Conservation (phyloP, 495 filamentous ascomycete species). For the Podospora pseudoanserina region DNA sequence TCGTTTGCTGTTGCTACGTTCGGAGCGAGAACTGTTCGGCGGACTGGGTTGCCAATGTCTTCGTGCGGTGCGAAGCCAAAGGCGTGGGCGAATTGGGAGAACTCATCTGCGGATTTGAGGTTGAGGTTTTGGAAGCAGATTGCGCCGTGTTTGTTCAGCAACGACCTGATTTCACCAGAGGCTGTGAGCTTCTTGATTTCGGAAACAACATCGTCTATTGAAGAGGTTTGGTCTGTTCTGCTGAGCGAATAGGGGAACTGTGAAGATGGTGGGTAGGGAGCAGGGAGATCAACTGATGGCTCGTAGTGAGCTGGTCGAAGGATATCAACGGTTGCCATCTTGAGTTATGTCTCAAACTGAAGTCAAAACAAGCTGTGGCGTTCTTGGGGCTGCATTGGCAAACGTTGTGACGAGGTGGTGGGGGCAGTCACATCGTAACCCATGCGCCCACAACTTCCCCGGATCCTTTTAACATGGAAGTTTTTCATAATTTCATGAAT, state of each 20-base stretch:
- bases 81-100: too few relatives aligned
- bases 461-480: background rate
- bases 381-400: background rate
- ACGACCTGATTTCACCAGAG: conserved; percentile 16
- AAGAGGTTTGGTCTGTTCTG: background rate
- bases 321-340: conserved; percentile 12
- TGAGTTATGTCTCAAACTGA: background rate
- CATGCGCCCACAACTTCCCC: background rate
- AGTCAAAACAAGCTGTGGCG: background rate
- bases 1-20: too few relatives aligned
- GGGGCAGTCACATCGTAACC: conserved; percentile 2
- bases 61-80: too few relatives aligned
- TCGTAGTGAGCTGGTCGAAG: conserved; percentile 19
- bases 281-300: conserved; percentile 20
- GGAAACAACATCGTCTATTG: conserved; percentile 17
- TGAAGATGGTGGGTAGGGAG: conserved; percentile 15
- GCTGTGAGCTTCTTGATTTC: conserved; percentile 16
- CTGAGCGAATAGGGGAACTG: conserved; percentile 16
- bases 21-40: too few relatives aligned
- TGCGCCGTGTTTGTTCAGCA: conserved; percentile 36
- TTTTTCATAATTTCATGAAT: background rate
- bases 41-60: too few relatives aligned
- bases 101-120: conserved; percentile 20
- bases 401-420: background rate
- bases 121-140: conserved; percentile 39